Base-by-base conservation (phyloP, 495 filamentous ascomycete genomes). In the Penicillium soppii region DNA sequence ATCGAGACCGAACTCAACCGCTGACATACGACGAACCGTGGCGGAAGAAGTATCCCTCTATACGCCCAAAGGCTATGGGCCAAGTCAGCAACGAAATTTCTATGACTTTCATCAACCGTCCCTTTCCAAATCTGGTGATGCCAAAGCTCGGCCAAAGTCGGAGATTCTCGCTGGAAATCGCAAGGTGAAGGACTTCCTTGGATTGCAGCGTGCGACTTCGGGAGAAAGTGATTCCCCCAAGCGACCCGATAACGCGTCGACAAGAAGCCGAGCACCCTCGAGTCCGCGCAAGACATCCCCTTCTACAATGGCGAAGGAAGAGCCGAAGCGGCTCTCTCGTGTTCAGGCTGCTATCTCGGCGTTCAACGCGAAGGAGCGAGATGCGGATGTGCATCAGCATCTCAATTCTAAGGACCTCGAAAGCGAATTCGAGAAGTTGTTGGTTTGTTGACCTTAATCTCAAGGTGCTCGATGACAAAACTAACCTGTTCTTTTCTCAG, bases 311-410 rank as follows among this genome's bases (percentile, higher is more conserved):
- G 63, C 59, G 21, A 63, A 52, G 47, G 60, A 67, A 21, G 44
- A 58, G 55, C 53, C 58, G 13, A 73, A 70, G 40, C 67, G 69
- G 46, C 58, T 72, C 23, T 78, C 79, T 20, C 76, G 83, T 20
- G 84, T 89, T 12, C 81, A 86, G 67, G 82, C 85, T 23, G 84
- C 82, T 10, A 84, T 88, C 10, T 83, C 84, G 13, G 79, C 72
- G 2, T 78, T 87, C 61, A 79, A 82, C 59, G 74, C 66, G 7
- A 79, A 81, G 53, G 71, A 69, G 20, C 61, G 62, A 13, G 68
- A 74, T 36, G 54, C 73, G 5, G 74, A 80, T 20, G 56, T 70
- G 26, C 69, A 71, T n/a, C 63, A 63, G 38, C 67, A 68, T 20
- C 50, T 77, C 23, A 73, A 75, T 53, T 54, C 68, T 1, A 74